phyloP scores from a whole-genome alignment of 768 basidiomycete species.

The Astraeus odoratus region DNA sequence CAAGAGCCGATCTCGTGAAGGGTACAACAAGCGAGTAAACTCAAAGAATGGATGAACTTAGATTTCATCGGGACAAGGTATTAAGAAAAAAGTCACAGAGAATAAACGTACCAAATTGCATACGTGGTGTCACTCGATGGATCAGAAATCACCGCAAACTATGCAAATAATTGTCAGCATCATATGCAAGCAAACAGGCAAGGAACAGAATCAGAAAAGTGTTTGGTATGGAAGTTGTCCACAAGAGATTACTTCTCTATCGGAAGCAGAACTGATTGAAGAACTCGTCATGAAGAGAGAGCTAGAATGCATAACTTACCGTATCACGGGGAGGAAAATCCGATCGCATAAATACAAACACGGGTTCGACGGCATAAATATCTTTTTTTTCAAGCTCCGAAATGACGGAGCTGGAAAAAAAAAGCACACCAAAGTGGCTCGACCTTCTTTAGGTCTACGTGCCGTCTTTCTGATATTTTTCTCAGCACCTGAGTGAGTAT shows the following conservation, averaged over 20 bases:
- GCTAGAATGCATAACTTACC: slow-evolving; percentile 11
- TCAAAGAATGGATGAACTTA: slow-evolving; percentile 88
- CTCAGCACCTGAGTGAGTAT: slow-evolving; percentile 26
- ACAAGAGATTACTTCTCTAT: slow-evolving; percentile 68
- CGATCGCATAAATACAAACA: too few species aligned
- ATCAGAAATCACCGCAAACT: too few species aligned
- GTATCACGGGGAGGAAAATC: too few species aligned
- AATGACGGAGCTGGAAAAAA: background rate
- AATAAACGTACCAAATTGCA: background rate
- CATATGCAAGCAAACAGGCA: background rate
- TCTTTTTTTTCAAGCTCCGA: background rate
- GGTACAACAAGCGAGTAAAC: slow-evolving; percentile 31
- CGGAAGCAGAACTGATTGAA: slow-evolving; percentile 80
- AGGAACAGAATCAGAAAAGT: slow-evolving; percentile 39
- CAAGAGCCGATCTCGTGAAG: slow-evolving; percentile 30
- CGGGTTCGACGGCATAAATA: too few species aligned
- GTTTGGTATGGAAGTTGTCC: slow-evolving; percentile 50
- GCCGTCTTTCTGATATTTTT: background rate
- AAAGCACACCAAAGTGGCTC: background rate
- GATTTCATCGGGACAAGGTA: slow-evolving; percentile 47
- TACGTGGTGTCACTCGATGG: background rate
- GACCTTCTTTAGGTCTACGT: background rate
- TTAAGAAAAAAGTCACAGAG: background rate
- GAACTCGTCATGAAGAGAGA: slow-evolving; percentile 36
- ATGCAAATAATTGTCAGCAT: slow-evolving; percentile 5